Evolutionary conservation across 495 filamentous ascomycete species (phyloP), one percentile per base, ranked within the genome.

Genomic region (Penicillium daleae): DNA sequence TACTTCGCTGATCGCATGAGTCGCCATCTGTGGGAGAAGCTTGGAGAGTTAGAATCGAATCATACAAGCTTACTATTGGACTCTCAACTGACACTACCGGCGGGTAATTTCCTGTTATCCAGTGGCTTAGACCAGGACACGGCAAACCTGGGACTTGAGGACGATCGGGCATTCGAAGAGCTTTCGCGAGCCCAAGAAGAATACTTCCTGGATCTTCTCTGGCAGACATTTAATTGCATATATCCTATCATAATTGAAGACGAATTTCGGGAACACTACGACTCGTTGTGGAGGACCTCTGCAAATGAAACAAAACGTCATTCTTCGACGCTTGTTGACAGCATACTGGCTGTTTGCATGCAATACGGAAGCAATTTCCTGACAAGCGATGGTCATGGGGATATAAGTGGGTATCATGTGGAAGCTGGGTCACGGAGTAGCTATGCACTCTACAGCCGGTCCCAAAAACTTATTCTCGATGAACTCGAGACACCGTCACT

Each of bases 1-100:
- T 74, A 67, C 61, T 75, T 76, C 31, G 69, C 73, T 17, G 56
- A 51, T 8, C 71, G 71, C 37, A 65, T 71, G 61, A 66, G 13
- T 19, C 6, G 32, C 17, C 22, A 27, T 27, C 7, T 52, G 21
- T 8, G 6, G 2, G 21, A 46, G 24, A 12, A 13, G 35, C 12
- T 39, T 0, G 5, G 35, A 17, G 35, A 17, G 4, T 39, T 15
- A 10, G 13, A 1, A 0, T 12, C 35, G 17, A 15, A 39, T 6
- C 35, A 13, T 17, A 17, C 35, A 39, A 13, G 5, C 12, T 17
- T 12, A 2, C 15, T 39, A 13, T 39, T 15, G 13, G 4, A 12
- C n/a, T 24, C 42, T 21, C 42, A 46, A 12, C 42, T 46, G 6
- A 21, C 22, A 22, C 42, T 3, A 17, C 6, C 35, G 6, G 3